Base-by-base conservation (phyloP, 495 filamentous ascomycete genomes). In the Aspergillus heteromorphus region DNA sequence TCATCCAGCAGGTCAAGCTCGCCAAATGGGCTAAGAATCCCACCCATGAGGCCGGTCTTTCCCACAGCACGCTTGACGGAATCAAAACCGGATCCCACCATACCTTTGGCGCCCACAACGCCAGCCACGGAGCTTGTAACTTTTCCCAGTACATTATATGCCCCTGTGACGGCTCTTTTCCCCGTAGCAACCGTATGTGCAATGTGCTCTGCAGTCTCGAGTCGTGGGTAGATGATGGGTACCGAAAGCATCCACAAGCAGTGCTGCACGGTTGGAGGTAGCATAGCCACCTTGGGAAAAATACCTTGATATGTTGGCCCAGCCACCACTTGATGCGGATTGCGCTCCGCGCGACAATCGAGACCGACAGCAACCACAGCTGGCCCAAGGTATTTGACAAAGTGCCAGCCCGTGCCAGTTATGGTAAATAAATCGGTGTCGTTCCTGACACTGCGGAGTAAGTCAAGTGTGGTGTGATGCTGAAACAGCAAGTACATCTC, bases 401-500 rank as follows among this genome's bases (percentile, higher is more conserved):
- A 97, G 67, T 98, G 93, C 93, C 93, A 98, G 14, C 93, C 93
- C 1, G 89, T 86, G 8, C 93, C 95, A 0, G 93, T 98, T 50
- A 98, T 89, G 2, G 93, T 98, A 77, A 98, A 98, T 23, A 97
- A 80, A 61, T 98, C 93, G 20, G 83, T 77, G 54, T 97, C 95
- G 45, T 87, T 87, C 62, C 78, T 85, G 50, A 92, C 83, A 57
- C 90, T 90, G 27, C 92, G 86, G 16, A 98, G 83, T 27, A 97
- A 87, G 61, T 97, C 95, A 16, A 95, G 81, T 1, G 91, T 96
- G 0, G 95, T 96, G 68, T 98, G 93, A 65, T 98, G 93, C 63
- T 98, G 93, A 76, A 98, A 98, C 17, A 98, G 83, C n/a, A 98
- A 79, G 64, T 97, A 98, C 90, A 96, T 97, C 55, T 97, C 91